A percentile compares a stretch with the other conserved stretches of the same genome.
Conservation (phyloP, 1,139 yeast species). For the Taiozyma onychis region DNA sequence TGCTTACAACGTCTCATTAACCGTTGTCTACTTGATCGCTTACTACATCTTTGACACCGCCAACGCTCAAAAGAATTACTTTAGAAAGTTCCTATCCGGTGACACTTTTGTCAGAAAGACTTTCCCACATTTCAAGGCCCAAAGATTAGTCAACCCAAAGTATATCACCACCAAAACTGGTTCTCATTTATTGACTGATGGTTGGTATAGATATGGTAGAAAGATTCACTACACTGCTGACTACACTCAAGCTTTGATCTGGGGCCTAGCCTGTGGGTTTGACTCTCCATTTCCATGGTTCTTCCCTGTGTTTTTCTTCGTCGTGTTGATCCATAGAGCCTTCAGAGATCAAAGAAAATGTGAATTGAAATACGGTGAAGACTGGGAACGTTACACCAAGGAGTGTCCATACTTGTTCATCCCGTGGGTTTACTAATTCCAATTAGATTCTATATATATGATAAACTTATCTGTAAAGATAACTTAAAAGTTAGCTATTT, state of each 20-base stretch:
- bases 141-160: conserved; percentile 73
- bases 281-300: conserved; percentile 91
- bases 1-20: conserved; percentile 50
- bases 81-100: conserved; percentile 84
- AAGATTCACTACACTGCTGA: conserved; percentile 96
- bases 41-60: conserved; percentile 94
- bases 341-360: conserved; percentile 83
- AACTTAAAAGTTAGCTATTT: not conserved
- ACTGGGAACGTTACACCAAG: conserved; percentile 83
- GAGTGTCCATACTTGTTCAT: conserved; percentile 90
- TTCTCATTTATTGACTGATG: conserved; percentile 77
- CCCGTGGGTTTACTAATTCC: conserved; percentile 64
- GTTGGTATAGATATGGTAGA: conserved; percentile 91
- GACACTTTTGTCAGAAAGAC: conserved; percentile 69
- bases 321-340: conserved; percentile 85
- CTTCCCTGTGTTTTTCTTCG: conserved; percentile 84
- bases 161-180: conserved; percentile 85
- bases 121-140: conserved; percentile 90
- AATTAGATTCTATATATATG: too few species aligned
- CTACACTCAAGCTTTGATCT: conserved; percentile 76
- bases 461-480: not conserved
- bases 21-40: conserved; percentile 53
- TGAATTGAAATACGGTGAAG: conserved; percentile 81
- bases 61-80: conserved; percentile 91
- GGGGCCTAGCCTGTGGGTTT: conserved; percentile 92